These are phyloP conservation scores for Prinsepia uniflora DNA, from an alignment of 306 rosid genomes.

Conservation along the genomic window DNA sequence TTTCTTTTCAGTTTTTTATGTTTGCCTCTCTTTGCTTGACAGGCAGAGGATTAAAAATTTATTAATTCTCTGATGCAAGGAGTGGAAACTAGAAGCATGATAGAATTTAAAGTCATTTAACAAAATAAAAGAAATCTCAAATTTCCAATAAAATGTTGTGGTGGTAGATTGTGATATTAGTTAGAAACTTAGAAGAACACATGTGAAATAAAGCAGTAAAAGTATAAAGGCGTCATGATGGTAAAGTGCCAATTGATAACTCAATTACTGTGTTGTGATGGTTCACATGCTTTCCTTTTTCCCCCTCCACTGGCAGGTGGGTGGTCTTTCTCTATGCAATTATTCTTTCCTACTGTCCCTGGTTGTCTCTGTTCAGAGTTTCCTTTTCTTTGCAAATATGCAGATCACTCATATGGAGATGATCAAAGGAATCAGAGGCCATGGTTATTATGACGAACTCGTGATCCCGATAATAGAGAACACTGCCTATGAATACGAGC, in stretches of 20 bases:
- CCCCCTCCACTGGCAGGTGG: not conserved
- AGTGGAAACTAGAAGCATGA: not conserved
- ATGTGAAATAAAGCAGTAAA: not conserved
- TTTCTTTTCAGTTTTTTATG: not conserved
- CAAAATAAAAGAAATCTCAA: not conserved
- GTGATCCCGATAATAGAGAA: constrained; percentile 94
- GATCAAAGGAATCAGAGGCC: constrained; percentile 98
- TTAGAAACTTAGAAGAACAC: not conserved
- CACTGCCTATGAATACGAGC: constrained; percentile 83
- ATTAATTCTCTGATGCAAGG: not conserved
- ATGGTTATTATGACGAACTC: constrained; percentile 95
- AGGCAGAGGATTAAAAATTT: too few species aligned
- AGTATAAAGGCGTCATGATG: not conserved
- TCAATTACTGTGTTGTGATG: constrained; percentile 3
- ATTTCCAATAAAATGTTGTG: not conserved
- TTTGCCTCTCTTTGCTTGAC: not conserved
- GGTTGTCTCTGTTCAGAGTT: not conserved
- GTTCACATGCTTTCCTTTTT: constrained; percentile 8
- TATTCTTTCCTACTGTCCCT: constrained; percentile 20
- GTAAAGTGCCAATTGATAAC: not conserved
- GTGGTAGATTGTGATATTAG: not conserved
- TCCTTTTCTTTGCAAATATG: constrained; percentile 28
- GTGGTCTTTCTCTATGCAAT: not conserved
- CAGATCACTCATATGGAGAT: constrained; percentile 99
- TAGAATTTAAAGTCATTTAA: not conserved